Percentiles rank a stretch among this genome's conserved stretches.
phyloP scores from a whole-genome alignment of 768 basidiomycete species.

The Phlebiopsis flavidoalba region DNA sequence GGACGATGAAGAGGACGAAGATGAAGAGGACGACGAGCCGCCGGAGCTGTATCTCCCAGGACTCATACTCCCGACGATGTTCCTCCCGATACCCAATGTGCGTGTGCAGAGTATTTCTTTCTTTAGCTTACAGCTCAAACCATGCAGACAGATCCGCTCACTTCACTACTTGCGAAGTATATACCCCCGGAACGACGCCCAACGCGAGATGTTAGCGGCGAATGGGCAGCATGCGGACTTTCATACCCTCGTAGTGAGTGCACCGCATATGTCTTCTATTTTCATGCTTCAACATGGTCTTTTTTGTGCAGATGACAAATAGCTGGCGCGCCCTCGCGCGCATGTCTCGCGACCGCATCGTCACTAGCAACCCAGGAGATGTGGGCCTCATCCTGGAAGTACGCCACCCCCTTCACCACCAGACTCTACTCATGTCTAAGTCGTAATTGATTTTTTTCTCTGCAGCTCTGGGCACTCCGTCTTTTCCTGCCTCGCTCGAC shows the following conservation, averaged over 20 bases:
- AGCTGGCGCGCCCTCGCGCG: conserved; percentile 82
- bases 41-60: conserved; percentile 65
- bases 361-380: conserved; percentile 66
- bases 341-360: conserved; percentile 78
- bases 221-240: conserved; percentile 70
- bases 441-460: conserved; percentile 20
- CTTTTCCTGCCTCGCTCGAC: conserved; percentile 71
- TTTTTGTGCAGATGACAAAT: conserved; percentile 65
- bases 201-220: conserved; percentile 65
- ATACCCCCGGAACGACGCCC: conserved; percentile 76
- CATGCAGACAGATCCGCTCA: conserved; percentile 76
- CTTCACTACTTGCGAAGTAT: conserved; percentile 78
- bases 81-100: conserved; percentile 87
- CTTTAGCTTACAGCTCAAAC: not conserved
- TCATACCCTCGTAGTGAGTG: conserved; percentile 67
- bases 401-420: not conserved
- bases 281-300: not conserved
- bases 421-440: not conserved
- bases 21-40: conserved; percentile 44
- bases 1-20: conserved; percentile 39
- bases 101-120: conserved; percentile 30
- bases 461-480: conserved; percentile 75
- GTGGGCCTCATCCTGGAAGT: conserved; percentile 51
- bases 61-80: conserved; percentile 71
- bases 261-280: not conserved